Evolutionary conservation across 1,284 basidiomycete genomes (phyloP).

Genomic region (Phellinidium pouzarii): DNA sequence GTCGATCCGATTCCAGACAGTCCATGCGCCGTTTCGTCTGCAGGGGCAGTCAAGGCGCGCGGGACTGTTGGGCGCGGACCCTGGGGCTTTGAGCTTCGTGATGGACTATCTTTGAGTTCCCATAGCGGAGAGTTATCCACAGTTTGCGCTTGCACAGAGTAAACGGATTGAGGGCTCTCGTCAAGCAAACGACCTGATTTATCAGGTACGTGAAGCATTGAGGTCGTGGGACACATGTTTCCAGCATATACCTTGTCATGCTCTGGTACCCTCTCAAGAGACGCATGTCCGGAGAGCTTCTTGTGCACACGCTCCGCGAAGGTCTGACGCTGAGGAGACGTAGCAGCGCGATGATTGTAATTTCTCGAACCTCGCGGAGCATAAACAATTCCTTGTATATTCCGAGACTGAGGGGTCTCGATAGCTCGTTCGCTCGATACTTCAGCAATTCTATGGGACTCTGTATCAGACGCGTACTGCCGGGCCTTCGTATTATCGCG

Average conservation of each 20-base stretch:
- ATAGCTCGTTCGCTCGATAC: background rate
- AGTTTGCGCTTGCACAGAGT: background rate
- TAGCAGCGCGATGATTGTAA: background rate
- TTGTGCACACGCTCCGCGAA: background rate
- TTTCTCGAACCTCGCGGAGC: background rate
- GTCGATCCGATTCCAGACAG: background rate
- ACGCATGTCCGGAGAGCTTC: background rate
- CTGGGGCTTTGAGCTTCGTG: background rate
- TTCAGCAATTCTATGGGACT: background rate
- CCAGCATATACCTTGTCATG: background rate
- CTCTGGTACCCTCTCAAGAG: background rate
- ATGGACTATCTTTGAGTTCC: background rate
- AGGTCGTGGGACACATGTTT: background rate
- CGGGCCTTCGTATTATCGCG: background rate
- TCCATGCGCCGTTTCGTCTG: background rate
- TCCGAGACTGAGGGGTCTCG: background rate
- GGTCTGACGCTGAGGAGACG: background rate
- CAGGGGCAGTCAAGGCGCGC: background rate
- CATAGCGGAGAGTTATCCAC: background rate
- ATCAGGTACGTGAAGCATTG: conserved; percentile 1
- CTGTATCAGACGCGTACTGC: too few species aligned
- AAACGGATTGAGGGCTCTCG: background rate
- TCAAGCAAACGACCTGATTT: background rate
- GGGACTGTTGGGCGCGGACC: background rate
- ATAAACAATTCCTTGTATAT: background rate